Evolutionary conservation across 2,329 filamentous ascomycete species (phyloP).

Genomic region (Cryphonectria nitschkei): DNA sequence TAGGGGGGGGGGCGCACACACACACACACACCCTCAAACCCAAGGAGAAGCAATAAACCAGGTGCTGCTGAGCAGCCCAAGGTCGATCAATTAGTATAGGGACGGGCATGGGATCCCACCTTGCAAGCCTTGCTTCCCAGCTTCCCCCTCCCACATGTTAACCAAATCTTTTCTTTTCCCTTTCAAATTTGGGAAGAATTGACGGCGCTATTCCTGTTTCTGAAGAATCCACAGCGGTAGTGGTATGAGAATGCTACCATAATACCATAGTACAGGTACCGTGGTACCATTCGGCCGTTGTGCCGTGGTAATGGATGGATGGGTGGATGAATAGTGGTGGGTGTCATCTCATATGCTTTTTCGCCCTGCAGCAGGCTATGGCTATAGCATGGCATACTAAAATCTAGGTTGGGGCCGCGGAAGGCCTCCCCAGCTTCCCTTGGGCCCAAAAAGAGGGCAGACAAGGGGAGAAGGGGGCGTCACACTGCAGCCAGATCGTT

Average conservation of each 20-base stretch:
- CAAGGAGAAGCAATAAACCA: too few species aligned
- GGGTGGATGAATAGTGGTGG: not conserved
- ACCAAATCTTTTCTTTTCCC: not conserved
- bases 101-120: not conserved
- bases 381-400: not conserved
- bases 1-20: not conserved
- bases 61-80: not conserved
- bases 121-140: not conserved
- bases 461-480: not conserved
- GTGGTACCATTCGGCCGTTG: not conserved
- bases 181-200: not conserved
- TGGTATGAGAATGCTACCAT: not conserved
- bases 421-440: slow-evolving; percentile 2
- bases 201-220: slow-evolving; percentile 13
- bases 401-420: slow-evolving; percentile 3
- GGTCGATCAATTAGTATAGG: not conserved
- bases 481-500: slow-evolving; percentile 12
- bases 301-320: not conserved
- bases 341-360: not conserved
- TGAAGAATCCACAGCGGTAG: not conserved
- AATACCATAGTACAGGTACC: not conserved
- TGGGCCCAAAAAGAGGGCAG: not conserved
- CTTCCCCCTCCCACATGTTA: not conserved
- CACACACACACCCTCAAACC: too few species aligned
- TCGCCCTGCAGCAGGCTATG: not conserved